Conservation (phyloP, 768 basidiomycete species). For the Epithele typhae region DNA sequence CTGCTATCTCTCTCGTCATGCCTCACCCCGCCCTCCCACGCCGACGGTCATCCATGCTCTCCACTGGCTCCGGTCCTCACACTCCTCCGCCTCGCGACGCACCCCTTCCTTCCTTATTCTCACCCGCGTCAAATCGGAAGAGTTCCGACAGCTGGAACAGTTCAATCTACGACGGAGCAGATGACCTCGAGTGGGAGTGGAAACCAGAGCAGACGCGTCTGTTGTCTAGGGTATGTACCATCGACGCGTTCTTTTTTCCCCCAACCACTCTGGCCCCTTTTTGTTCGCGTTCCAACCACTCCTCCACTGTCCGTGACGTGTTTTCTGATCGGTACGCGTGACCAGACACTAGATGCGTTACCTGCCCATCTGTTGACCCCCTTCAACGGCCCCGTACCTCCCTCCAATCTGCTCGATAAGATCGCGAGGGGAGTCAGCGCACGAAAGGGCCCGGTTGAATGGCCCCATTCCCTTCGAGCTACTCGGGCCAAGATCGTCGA, state of each 20-base stretch:
- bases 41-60: conserved; percentile 47
- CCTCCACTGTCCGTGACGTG: no score
- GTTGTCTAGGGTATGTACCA: conserved; percentile 54
- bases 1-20: conserved; percentile 57
- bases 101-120: conserved; percentile 48
- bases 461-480: conserved; percentile 79
- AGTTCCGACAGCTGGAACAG: conserved; percentile 86
- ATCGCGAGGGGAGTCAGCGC: conserved; percentile 73
- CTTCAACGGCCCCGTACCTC: conserved; percentile 79
- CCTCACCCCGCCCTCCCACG: conserved; percentile 53
- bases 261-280: no score
- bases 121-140: conserved; percentile 47
- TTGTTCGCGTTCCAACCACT: no score
- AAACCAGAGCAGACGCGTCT: conserved; percentile 67
- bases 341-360: conserved; percentile 76
- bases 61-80: conserved; percentile 49
- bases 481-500: conserved; percentile 83
- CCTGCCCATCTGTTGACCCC: conserved; percentile 83
- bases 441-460: conserved; percentile 71
- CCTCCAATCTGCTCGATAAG: conserved; percentile 83
- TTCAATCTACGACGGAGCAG: conserved; percentile 61
- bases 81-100: conserved; percentile 51
- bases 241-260: not conserved
- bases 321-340: no score
- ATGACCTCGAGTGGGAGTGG: conserved; percentile 70